phyloP scores from a whole-genome alignment of 768 basidiomycete genomes.

The Tricholoma flavovirens region DNA sequence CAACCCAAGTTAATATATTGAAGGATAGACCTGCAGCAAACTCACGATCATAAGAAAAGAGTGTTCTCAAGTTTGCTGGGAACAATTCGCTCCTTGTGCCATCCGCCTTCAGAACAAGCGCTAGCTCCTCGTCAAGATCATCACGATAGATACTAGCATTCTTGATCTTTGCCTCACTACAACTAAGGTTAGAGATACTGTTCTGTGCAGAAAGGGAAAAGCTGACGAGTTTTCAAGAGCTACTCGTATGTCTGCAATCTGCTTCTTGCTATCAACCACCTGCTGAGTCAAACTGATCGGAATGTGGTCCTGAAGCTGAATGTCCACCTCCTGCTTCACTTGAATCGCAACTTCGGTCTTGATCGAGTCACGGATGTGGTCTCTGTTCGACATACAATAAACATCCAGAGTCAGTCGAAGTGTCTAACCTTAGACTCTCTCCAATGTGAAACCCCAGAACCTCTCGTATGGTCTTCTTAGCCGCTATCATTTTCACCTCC shows the following conservation, averaged over 20 bases:
- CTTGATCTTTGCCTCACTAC: slow-evolving; percentile 42
- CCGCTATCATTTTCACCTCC: slow-evolving; percentile 19
- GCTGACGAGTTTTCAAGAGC: slow-evolving; percentile 53
- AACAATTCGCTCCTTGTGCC: slow-evolving; percentile 43
- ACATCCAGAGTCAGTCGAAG: not conserved
- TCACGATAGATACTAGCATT: slow-evolving; percentile 38
- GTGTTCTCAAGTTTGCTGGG: slow-evolving; percentile 43
- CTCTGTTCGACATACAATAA: slow-evolving; percentile 4
- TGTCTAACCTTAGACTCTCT: slow-evolving; percentile 28
- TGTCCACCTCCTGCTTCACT: slow-evolving; percentile 40
- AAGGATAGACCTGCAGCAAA: not conserved
- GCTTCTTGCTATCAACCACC: slow-evolving; percentile 34
- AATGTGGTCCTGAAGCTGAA: slow-evolving; percentile 43
- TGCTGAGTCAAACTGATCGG: slow-evolving; percentile 43
- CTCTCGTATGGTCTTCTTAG: slow-evolving; percentile 21
- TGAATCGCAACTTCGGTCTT: slow-evolving; percentile 35
- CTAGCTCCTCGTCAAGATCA: slow-evolving; percentile 40
- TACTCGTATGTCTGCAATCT: slow-evolving; percentile 37
- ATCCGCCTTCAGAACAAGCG: slow-evolving; percentile 40
- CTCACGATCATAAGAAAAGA: slow-evolving; percentile 52
- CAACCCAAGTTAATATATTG: not conserved
- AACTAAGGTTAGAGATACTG: not conserved
- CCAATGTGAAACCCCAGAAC: slow-evolving; percentile 18
- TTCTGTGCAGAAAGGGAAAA: not conserved
- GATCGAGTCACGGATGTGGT: slow-evolving; percentile 33